Percentiles rank a stretch among this genome's conserved stretches.
These are phyloP conservation scores for Dendrostoma leiphaemia DNA, from an alignment of 2,329 filamentous ascomycete species.

Conservation along the genomic window DNA sequence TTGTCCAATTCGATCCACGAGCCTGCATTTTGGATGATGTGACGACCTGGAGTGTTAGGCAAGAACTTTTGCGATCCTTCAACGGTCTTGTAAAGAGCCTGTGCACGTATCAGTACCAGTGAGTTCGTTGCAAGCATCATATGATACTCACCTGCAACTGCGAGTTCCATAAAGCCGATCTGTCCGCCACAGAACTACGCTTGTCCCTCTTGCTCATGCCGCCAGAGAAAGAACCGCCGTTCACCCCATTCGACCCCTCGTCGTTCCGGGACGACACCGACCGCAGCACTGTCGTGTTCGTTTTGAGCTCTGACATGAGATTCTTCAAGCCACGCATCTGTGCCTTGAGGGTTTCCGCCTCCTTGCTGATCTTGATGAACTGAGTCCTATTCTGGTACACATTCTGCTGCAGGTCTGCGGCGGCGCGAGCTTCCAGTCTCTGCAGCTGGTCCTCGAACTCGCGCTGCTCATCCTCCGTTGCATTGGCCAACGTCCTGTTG, in stretches of 20 bases:
- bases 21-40: constrained; percentile 89
- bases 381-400: constrained; percentile 96
- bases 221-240: constrained; percentile 47
- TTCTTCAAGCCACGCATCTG: constrained; percentile 91
- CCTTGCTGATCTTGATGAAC: constrained; percentile 99
- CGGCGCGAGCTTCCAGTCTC: constrained; percentile 74
- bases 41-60: constrained; percentile 84
- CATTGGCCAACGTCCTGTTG: constrained; percentile 72
- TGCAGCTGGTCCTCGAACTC: constrained; percentile 76
- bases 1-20: constrained; percentile 96
- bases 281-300: constrained; percentile 67
- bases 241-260: constrained; percentile 45
- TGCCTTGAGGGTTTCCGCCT: constrained; percentile 93
- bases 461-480: constrained; percentile 81
- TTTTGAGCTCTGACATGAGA: constrained; percentile 89
- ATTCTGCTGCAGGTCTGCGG: constrained; percentile 86
- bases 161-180: constrained; percentile 65
- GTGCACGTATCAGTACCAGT: constrained; percentile 13
- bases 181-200: constrained; percentile 79
- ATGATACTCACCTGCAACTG: constrained; percentile 63
- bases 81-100: constrained; percentile 90
- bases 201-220: constrained; percentile 71
- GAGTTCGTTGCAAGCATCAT: background rate
- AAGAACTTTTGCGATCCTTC: constrained; percentile 97
- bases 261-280: constrained; percentile 54